These are phyloP conservation scores for Candolleomyces aberdarensis DNA, from an alignment of 768 basidiomycete species.

Conservation along the genomic window DNA sequence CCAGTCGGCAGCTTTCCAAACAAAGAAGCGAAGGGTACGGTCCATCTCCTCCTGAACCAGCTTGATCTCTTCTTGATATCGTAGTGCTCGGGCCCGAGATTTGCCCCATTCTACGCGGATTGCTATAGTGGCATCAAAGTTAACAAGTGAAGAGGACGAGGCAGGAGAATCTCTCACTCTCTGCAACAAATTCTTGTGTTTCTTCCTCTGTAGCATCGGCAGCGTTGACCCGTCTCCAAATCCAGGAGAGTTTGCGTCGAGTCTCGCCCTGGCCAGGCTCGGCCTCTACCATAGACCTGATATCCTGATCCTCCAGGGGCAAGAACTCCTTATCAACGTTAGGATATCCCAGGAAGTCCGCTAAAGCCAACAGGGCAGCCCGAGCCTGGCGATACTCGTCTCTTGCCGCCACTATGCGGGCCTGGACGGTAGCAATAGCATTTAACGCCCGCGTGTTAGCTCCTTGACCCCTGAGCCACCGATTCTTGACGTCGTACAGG, in stretches of 20 bases:
- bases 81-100: neutral
- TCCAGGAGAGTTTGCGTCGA: constrained; percentile 15
- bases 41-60: constrained; percentile 16
- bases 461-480: constrained; percentile 16
- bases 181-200: neutral
- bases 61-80: constrained; percentile 13
- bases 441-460: constrained; percentile 21
- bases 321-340: neutral
- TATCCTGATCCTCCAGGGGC: neutral
- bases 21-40: constrained; percentile 4
- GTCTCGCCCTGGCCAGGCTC: constrained; percentile 10
- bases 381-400: neutral
- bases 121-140: neutral
- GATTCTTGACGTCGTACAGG: constrained; percentile 19
- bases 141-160: no score
- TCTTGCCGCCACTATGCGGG: constrained; percentile 11
- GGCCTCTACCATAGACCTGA: neutral
- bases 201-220: constrained; percentile 6
- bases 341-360: neutral
- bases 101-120: neutral
- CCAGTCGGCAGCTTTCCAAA: constrained; percentile 13
- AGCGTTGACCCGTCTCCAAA: constrained; percentile 4
- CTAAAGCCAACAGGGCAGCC: neutral
- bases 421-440: constrained; percentile 15
- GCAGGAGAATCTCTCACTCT: neutral